Conservation (phyloP, 116 monocot genomes). For the Posidonia oceanica region DNA sequence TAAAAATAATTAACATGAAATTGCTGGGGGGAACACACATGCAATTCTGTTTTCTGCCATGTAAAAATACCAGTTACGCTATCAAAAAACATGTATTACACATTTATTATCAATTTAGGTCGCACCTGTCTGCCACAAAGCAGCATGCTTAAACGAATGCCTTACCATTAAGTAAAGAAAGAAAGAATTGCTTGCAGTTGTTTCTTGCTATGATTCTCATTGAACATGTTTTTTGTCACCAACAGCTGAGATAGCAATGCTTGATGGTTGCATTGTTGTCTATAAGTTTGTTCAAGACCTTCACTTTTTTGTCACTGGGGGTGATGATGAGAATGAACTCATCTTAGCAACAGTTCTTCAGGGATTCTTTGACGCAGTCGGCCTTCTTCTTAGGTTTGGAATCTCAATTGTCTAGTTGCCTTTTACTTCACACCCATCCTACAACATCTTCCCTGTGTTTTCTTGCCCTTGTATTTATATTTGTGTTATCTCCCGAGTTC, state of each 20-base stretch:
- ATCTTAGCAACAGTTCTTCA: conserved; percentile 33
- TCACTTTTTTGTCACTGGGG: conserved; percentile 30
- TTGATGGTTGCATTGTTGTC: conserved; percentile 24
- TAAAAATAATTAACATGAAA: too few species aligned
- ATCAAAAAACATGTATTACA: too few species aligned
- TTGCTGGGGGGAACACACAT: too few species aligned
- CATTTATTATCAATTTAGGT: too few species aligned
- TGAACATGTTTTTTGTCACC: not conserved
- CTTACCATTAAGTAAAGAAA: too few species aligned
- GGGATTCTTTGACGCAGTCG: conserved; percentile 32
- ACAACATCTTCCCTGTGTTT: not conserved
- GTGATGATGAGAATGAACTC: conserved; percentile 37
- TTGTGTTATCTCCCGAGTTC: not conserved
- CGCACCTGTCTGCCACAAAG: too few species aligned
- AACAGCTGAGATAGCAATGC: conserved; percentile 25
- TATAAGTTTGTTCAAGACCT: conserved; percentile 36
- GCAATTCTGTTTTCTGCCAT: too few species aligned
- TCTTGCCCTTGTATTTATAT: not conserved
- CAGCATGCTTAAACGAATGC: too few species aligned
- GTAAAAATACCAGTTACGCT: too few species aligned
- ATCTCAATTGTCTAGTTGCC: not conserved
- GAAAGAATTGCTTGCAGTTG: not conserved
- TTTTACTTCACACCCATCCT: not conserved
- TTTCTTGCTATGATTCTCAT: conserved; percentile 4
- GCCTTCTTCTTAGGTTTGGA: conserved; percentile 22